Conservation (phyloP, 129 eudicot species). For the Daucus carota region DH1_v3.0 NC_030388.2:9035001-9035500, state of each 20-base stretch:
- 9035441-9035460: conserved; percentile 80
- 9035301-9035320: too few species aligned
- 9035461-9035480: conserved; percentile 51
- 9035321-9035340: not conserved
- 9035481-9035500: conserved; percentile 63
- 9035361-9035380: conserved; percentile 98
- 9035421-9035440: conserved; percentile 78
- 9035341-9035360: not conserved
- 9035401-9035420: conserved; percentile 77
- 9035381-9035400: conserved; percentile 49
- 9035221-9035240: not conserved
- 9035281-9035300: not conserved
- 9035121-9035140: not conserved
- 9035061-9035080: not conserved
- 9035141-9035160: not conserved
- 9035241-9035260: too few species aligned
- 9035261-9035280: not conserved
- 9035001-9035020: not conserved
- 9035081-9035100: not conserved
- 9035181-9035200: not conserved
- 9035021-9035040: not conserved
- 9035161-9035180: not conserved
- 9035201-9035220: not conserved
- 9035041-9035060: not conserved
- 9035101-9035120: not conserved